These are phyloP conservation scores for Fusarium heterosporum DNA, from an alignment of 2,329 filamentous ascomycete genomes.

Conservation along the genomic window DNA sequence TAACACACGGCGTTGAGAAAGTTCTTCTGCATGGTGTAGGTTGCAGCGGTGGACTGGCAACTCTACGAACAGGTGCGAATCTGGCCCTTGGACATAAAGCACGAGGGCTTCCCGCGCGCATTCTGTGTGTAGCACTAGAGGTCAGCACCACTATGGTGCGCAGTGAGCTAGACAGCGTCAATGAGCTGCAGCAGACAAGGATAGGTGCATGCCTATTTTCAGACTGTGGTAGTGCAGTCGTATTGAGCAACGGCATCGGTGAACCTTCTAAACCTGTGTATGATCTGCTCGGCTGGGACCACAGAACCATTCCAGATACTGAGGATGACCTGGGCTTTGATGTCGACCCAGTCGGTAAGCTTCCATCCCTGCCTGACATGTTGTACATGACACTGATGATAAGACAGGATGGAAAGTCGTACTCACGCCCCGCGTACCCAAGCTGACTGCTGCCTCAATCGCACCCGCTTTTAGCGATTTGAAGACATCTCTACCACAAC, in stretches of 20 bases:
- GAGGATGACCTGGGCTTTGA: conserved; percentile 74
- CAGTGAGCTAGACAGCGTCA: conserved; percentile 73
- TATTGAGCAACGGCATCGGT: conserved; percentile 73
- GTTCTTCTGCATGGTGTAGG: conserved; percentile 74
- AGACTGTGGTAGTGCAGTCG: conserved; percentile 74
- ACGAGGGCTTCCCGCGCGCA: conserved; percentile 68
- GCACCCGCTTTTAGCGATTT: conserved; percentile 66
- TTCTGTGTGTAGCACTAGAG: conserved; percentile 74
- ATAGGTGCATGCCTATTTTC: conserved; percentile 77
- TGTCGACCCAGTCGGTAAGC: conserved; percentile 68
- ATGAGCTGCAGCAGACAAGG: conserved; percentile 68
- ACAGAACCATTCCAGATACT: conserved; percentile 70
- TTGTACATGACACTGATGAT: conserved; percentile 29
- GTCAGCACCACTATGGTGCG: conserved; percentile 70
- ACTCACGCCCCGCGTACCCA: conserved; percentile 70
- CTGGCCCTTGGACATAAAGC: conserved; percentile 72
- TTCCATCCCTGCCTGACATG: background rate
- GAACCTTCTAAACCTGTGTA: conserved; percentile 61
- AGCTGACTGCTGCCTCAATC: conserved; percentile 64
- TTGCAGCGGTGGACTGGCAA: conserved; percentile 72
- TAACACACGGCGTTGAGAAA: conserved; percentile 70
- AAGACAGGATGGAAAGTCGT: conserved; percentile 72
- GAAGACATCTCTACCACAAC: conserved; percentile 58
- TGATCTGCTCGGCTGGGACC: conserved; percentile 73
- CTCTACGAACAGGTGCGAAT: conserved; percentile 72